phyloP scores from a whole-genome alignment of 2,329 filamentous ascomycete genomes.

The Corynespora cassiicola region DNA sequence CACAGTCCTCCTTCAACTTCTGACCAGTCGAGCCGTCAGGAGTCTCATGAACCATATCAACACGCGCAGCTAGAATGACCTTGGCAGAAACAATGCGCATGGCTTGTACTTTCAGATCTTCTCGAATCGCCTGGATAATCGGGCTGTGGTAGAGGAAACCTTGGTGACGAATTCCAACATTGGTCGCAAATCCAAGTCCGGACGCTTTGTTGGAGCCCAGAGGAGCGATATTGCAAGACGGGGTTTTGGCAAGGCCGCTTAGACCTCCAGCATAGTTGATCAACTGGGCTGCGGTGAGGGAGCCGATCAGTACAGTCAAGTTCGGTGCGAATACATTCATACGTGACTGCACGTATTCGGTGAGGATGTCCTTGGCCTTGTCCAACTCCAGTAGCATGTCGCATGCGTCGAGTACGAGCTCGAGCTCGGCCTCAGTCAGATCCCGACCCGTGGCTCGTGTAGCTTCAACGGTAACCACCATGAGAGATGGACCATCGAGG shows the following conservation, averaged over 20 bases:
- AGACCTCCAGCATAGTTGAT: constrained; percentile 92
- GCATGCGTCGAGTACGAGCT: constrained; percentile 77
- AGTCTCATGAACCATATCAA: constrained; percentile 83
- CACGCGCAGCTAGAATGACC: constrained; percentile 88
- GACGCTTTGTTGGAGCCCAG: constrained; percentile 89
- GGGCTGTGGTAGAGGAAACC: constrained; percentile 93
- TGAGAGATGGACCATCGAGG: constrained; percentile 86
- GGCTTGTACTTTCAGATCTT: constrained; percentile 87
- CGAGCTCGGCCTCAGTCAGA: constrained; percentile 76
- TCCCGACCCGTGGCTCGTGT: constrained; percentile 85
- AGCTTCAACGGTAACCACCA: constrained; percentile 95
- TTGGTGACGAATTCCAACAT: constrained; percentile 88
- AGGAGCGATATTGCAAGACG: constrained; percentile 89
- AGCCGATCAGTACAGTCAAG: constrained; percentile 86
- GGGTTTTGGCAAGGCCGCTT: constrained; percentile 86
- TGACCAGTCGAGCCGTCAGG: constrained; percentile 84
- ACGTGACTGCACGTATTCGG: constrained; percentile 93
- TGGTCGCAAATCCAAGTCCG: constrained; percentile 85
- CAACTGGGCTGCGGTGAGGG: constrained; percentile 92
- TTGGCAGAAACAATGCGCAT: constrained; percentile 96
- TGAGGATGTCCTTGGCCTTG: constrained; percentile 83
- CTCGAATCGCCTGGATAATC: constrained; percentile 83
- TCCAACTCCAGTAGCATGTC: constrained; percentile 89
- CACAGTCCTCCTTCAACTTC: constrained; percentile 79
- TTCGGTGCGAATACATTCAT: constrained; percentile 98